Conservation (phyloP, 176 grass and related monocot genomes). For the Chloris gayana region DNA sequence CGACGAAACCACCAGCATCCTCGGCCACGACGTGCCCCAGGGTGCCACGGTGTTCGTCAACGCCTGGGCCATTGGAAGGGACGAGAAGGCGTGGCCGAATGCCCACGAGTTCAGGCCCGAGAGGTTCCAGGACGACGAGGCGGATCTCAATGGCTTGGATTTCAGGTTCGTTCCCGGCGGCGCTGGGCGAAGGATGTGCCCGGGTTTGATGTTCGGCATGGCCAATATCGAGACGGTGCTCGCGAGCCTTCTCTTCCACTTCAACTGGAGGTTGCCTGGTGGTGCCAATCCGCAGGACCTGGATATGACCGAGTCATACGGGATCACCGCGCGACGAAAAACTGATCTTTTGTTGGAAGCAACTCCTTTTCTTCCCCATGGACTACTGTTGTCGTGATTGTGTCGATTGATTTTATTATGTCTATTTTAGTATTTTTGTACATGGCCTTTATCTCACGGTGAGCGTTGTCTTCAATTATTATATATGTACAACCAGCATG, state of each 20-base stretch:
- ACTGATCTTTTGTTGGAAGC: background rate
- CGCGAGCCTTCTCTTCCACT: slow-evolving; percentile 36
- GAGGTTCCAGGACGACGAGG: slow-evolving; percentile 9
- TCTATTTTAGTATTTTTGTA: no score
- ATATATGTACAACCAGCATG: no score
- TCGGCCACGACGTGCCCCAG: slow-evolving; percentile 41
- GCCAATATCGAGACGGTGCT: slow-evolving; percentile 32
- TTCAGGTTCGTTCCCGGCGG: slow-evolving; percentile 41
- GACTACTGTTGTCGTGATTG: background rate
- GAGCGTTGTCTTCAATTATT: no score
- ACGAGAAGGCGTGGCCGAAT: slow-evolving; percentile 37
- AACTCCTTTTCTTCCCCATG: background rate
- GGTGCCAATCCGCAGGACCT: background rate
- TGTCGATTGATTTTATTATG: background rate
- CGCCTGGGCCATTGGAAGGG: slow-evolving; percentile 47
- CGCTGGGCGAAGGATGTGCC: slow-evolving; percentile 42
- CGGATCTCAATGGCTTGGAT: slow-evolving; percentile 8
- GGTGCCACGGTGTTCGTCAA: slow-evolving; percentile 38
- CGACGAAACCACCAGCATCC: slow-evolving; percentile 30
- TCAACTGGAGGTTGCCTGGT: slow-evolving; percentile 25
- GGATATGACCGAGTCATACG: slow-evolving; percentile 40
- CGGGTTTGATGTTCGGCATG: slow-evolving; percentile 37
- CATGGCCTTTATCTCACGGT: no score
- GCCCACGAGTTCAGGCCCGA: slow-evolving; percentile 41
- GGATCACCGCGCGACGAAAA: background rate